Evolutionary conservation across 2,329 filamentous ascomycete species (phyloP).

Genomic region (Epichloe hybrida): DNA sequence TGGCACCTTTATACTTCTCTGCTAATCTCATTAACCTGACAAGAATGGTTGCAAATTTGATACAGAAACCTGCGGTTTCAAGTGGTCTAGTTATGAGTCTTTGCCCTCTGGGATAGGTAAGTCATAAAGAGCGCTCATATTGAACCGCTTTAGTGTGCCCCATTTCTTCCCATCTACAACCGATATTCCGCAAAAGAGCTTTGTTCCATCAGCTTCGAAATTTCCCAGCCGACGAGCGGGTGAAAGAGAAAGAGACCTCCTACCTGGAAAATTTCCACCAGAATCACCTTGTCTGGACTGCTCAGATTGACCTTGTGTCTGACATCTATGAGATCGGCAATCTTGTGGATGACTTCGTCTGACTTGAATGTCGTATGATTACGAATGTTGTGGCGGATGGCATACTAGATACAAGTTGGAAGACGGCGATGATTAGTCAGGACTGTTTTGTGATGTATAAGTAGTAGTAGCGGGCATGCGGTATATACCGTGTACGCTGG

Average conservation of each 20-base stretch:
- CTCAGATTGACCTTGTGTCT: slow-evolving; percentile 66
- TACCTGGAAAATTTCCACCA: slow-evolving; percentile 74
- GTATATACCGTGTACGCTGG: slow-evolving; percentile 29
- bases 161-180: slow-evolving; percentile 59
- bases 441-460: neutral
- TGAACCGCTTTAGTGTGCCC: slow-evolving; percentile 63
- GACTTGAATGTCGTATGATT: slow-evolving; percentile 58
- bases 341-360: slow-evolving; percentile 54
- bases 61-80: no score
- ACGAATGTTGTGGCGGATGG: slow-evolving; percentile 67
- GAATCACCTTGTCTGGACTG: slow-evolving; percentile 62
- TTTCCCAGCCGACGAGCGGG: neutral
- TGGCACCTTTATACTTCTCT: neutral
- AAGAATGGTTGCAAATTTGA: neutral
- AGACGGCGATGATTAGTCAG: neutral
- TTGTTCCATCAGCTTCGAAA: neutral
- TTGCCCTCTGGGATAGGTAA: neutral
- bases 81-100: neutral
- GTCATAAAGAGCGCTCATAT: slow-evolving; percentile 60
- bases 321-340: slow-evolving; percentile 51
- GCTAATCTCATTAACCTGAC: neutral
- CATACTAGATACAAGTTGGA: slow-evolving; percentile 43
- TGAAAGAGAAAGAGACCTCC: slow-evolving; percentile 14
- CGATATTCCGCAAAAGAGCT: slow-evolving; percentile 68
- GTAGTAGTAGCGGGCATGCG: neutral